These are phyloP conservation scores for Xerocomellus amylosporus DNA, from an alignment of 768 basidiomycete species.

Conservation along the genomic window DNA sequence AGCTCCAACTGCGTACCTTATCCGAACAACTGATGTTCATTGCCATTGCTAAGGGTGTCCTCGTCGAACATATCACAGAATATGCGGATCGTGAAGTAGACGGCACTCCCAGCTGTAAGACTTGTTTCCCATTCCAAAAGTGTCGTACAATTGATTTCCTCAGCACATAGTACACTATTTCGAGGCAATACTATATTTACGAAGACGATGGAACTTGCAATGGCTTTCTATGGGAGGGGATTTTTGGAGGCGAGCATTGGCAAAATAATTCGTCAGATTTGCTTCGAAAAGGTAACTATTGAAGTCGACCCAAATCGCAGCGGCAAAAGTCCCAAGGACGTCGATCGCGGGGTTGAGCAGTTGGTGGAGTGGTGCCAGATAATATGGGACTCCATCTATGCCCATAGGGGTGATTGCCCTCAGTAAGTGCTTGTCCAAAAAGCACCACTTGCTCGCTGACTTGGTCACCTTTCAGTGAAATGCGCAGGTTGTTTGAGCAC, in stretches of 20 bases:
- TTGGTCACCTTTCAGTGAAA: slow-evolving; percentile 48
- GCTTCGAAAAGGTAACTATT: slow-evolving; percentile 69
- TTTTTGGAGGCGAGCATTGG: slow-evolving; percentile 85
- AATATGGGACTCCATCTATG: slow-evolving; percentile 81
- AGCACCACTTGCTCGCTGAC: slow-evolving; percentile 2
- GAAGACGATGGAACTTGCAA: slow-evolving; percentile 75
- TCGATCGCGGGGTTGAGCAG: slow-evolving; percentile 63
- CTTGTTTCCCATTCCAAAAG: background rate
- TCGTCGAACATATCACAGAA: slow-evolving; percentile 68
- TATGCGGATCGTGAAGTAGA: slow-evolving; percentile 71
- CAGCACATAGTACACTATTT: slow-evolving; percentile 77
- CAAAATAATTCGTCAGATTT: slow-evolving; percentile 62
- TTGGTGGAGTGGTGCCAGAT: slow-evolving; percentile 77
- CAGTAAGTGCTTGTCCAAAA: slow-evolving; percentile 45
- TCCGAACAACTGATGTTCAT: slow-evolving; percentile 63
- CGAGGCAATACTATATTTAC: slow-evolving; percentile 65
- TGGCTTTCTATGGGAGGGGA: slow-evolving; percentile 75
- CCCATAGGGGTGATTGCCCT: slow-evolving; percentile 69
- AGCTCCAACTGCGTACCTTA: slow-evolving; percentile 62
- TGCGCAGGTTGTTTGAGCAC: slow-evolving; percentile 65
- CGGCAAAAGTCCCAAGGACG: slow-evolving; percentile 56
- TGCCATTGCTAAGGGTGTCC: slow-evolving; percentile 61
- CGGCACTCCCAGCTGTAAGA: slow-evolving; percentile 61
- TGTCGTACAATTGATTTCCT: background rate
- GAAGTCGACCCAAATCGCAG: slow-evolving; percentile 79